Conservation (phyloP, 1,284 basidiomycete species). For the Flammula alnicola region DNA sequence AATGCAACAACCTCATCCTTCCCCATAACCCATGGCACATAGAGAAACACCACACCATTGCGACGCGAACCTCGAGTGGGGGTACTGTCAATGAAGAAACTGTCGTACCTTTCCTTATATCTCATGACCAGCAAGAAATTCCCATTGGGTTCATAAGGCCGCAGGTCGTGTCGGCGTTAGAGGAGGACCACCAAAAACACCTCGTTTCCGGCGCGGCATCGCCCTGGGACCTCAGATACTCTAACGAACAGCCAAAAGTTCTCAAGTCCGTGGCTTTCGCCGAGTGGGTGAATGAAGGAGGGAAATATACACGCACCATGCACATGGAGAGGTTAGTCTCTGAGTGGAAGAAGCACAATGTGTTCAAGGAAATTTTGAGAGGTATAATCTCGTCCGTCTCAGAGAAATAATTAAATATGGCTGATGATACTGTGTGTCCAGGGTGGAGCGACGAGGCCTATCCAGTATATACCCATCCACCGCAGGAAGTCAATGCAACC, state of each 20-base stretch:
- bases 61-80: conserved; percentile 28
- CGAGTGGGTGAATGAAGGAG: conserved; percentile 36
- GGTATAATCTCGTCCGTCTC: conserved; percentile 21
- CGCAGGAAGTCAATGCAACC: conserved; percentile 14
- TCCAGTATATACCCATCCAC: conserved; percentile 35
- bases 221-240: conserved; percentile 32
- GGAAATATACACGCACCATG: conserved; percentile 32
- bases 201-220: conserved; percentile 27
- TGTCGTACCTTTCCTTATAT: conserved; percentile 31
- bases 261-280: conserved; percentile 31
- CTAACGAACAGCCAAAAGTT: conserved; percentile 18
- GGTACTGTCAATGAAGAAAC: conserved; percentile 24
- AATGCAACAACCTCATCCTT: conserved; percentile 35
- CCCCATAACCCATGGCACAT: conserved; percentile 25
- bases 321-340: conserved; percentile 33
- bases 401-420: background rate
- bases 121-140: conserved; percentile 18
- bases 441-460: conserved; percentile 40
- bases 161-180: conserved; percentile 30
- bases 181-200: conserved; percentile 31
- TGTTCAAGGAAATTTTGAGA: conserved; percentile 34
- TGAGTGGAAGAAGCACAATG: conserved; percentile 31
- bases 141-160: conserved; percentile 34
- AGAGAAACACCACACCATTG: conserved; percentile 20
- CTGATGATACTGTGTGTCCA: conserved; percentile 8